phyloP scores from a whole-genome alignment of 805 yeast genomes.

The Yarrowia bubula region DNA sequence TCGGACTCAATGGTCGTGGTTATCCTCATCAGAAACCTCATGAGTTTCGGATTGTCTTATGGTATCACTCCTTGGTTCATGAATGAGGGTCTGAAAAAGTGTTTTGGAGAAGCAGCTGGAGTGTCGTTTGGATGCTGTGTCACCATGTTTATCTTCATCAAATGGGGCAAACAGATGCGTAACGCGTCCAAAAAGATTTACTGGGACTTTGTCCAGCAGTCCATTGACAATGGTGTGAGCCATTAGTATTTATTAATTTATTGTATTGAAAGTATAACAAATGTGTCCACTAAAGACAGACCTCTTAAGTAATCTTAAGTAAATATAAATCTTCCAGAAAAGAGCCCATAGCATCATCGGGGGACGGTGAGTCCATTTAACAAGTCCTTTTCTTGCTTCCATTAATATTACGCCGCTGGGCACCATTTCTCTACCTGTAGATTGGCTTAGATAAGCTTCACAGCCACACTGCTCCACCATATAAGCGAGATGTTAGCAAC shows the following conservation, averaged over 20 bases:
- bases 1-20: constrained; percentile 49
- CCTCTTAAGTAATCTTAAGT: no score
- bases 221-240: background rate
- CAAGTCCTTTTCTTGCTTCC: no score
- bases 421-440: no score
- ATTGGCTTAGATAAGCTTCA: no score
- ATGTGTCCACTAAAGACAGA: no score
- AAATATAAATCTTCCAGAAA: no score
- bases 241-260: background rate
- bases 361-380: no score
- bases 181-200: background rate
- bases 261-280: background rate
- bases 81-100: constrained; percentile 48
- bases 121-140: constrained; percentile 9
- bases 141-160: constrained; percentile 31
- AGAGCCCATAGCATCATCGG: no score
- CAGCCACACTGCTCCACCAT: no score
- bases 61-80: constrained; percentile 52
- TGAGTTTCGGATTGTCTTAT: constrained; percentile 50
- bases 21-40: constrained; percentile 49
- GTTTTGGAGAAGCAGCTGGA: constrained; percentile 37
- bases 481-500: no score
- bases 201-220: constrained; percentile 16
- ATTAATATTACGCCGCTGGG: no score
- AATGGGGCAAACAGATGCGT: constrained; percentile 43